Percentiles rank a stretch among this genome's conserved stretches.
Evolutionary conservation across 2,329 filamentous ascomycete genomes (phyloP).

Genomic region (Teratosphaeria nubilosa): DNA sequence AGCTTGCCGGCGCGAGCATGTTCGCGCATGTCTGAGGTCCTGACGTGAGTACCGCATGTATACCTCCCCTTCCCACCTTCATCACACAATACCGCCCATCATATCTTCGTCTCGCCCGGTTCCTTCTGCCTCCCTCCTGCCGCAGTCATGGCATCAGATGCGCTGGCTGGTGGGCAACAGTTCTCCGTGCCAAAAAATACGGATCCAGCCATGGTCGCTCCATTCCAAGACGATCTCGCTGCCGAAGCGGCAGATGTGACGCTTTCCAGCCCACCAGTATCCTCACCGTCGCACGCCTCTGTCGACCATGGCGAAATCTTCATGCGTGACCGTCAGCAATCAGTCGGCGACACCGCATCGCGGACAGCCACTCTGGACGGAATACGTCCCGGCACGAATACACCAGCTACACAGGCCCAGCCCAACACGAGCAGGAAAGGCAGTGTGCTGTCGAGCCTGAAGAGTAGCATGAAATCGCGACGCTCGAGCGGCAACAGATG

Average conservation of each 20-base stretch:
- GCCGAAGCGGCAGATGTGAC: not conserved
- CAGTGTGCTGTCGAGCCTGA: not conserved
- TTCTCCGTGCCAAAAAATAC: not conserved
- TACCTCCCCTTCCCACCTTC: not conserved
- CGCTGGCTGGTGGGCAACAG: not conserved
- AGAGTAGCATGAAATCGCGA: not conserved
- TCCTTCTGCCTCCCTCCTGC: not conserved
- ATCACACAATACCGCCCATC: not conserved
- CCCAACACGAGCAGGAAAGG: not conserved
- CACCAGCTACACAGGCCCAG: not conserved
- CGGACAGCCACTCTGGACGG: not conserved
- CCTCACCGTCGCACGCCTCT: not conserved
- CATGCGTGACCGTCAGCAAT: not conserved
- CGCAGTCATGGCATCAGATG: not conserved
- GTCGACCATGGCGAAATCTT: not conserved
- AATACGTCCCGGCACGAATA: not conserved
- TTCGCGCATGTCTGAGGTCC: not conserved
- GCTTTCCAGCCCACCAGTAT: not conserved
- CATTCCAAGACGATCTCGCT: not conserved
- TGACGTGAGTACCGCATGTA: not conserved
- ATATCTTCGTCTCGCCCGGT: not conserved
- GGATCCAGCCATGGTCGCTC: not conserved
- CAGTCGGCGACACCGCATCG: not conserved
- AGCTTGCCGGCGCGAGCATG: not conserved
- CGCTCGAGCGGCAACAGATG: not conserved